A percentile compares a stretch with the other conserved stretches of the same genome.
Conservation (phyloP, 2,329 filamentous ascomycete genomes). For the Colletotrichum zoysiae region DNA sequence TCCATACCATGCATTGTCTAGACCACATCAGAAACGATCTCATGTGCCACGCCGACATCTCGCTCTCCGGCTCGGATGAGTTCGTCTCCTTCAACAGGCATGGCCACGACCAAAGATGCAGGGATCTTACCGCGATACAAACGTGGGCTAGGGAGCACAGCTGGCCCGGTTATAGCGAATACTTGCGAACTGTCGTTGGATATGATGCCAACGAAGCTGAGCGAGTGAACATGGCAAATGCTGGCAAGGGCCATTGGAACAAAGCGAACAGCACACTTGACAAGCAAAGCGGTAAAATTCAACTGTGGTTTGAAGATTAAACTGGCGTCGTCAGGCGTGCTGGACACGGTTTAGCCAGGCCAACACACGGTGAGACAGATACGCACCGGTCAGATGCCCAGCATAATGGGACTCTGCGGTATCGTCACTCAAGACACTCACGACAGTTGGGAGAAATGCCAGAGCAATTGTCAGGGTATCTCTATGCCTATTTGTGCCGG, state of each 20-base stretch:
- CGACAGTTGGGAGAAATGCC: slow-evolving; percentile 26
- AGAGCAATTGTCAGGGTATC: slow-evolving; percentile 41
- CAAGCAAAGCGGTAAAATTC: slow-evolving; percentile 12
- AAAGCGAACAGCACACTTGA: slow-evolving; percentile 22
- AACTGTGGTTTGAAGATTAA: slow-evolving; percentile 14
- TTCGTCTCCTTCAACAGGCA: slow-evolving; percentile 10
- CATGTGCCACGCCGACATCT: slow-evolving; percentile 20
- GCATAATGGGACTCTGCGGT: too few relatives aligned
- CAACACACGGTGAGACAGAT: too few relatives aligned
- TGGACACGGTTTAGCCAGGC: background rate
- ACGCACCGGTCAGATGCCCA: too few relatives aligned
- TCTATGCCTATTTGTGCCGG: slow-evolving; percentile 39
- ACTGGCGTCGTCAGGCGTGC: background rate
- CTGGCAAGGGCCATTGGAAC: slow-evolving; percentile 6
- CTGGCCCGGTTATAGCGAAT: slow-evolving; percentile 9
- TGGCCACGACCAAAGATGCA: background rate
- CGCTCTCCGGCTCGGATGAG: slow-evolving; percentile 6
- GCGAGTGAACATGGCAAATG: background rate
- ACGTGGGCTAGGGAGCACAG: slow-evolving; percentile 2
- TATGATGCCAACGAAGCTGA: slow-evolving; percentile 13
- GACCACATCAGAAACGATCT: slow-evolving; percentile 18
- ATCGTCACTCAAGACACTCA: background rate
- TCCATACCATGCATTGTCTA: slow-evolving; percentile 25
- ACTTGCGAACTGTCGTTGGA: background rate
- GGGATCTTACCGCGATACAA: slow-evolving; percentile 4